Percentiles rank a stretch among this genome's conserved stretches.
These are phyloP conservation scores for Pichia cephalocereana DNA, from an alignment of 805 yeast genomes.

Conservation along the genomic window DNA sequence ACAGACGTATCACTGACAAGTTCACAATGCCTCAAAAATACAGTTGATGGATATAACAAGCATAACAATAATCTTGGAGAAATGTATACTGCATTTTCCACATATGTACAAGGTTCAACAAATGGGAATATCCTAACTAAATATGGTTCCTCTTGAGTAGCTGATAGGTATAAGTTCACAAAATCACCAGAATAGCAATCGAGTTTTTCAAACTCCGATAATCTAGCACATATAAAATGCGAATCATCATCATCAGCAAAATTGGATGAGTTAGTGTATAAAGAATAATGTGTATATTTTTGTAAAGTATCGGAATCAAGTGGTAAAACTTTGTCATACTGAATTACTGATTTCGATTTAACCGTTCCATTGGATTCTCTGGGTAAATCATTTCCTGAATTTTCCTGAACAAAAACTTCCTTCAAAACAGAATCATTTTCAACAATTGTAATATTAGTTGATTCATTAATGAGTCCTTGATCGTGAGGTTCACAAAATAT, in stretches of 20 bases:
- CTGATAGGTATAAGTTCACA: slow-evolving; percentile 23
- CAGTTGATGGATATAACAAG: slow-evolving; percentile 27
- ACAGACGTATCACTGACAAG: background rate
- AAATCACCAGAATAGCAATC: slow-evolving; percentile 67
- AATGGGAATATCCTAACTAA: slow-evolving; percentile 44
- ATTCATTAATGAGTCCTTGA: slow-evolving; percentile 46
- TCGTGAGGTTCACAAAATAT: slow-evolving; percentile 62
- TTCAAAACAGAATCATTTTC: slow-evolving; percentile 15
- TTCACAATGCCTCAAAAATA: background rate
- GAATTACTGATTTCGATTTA: background rate
- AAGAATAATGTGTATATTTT: slow-evolving; percentile 13
- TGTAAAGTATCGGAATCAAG: slow-evolving; percentile 7
- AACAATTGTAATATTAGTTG: slow-evolving; percentile 48
- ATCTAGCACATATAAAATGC: slow-evolving; percentile 36
- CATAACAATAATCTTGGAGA: slow-evolving; percentile 51
- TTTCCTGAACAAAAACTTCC: background rate
- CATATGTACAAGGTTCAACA: slow-evolving; percentile 50
- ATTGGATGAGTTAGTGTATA: slow-evolving; percentile 7
- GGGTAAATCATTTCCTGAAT: background rate
- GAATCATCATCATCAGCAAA: slow-evolving; percentile 35
- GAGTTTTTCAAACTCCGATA: slow-evolving; percentile 42
- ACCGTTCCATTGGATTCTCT: no score
- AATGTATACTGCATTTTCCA: slow-evolving; percentile 34
- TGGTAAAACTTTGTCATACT: background rate
- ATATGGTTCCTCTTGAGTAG: slow-evolving; percentile 7